Evolutionary conservation across 2,329 filamentous ascomycete species (phyloP).

Genomic region (Nothophoma quercina): DNA sequence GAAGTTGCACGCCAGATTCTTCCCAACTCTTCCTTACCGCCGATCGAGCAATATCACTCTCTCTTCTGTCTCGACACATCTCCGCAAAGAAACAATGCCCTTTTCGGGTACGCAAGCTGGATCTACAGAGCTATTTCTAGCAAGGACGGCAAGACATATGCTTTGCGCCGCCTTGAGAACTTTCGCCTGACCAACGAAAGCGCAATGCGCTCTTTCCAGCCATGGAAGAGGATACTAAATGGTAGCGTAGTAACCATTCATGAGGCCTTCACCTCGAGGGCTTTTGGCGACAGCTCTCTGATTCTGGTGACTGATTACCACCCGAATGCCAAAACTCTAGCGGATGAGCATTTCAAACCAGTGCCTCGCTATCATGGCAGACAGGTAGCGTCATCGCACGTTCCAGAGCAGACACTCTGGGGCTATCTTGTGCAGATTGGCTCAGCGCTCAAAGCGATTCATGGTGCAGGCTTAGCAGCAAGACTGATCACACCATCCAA

Average conservation of each 20-base stretch:
- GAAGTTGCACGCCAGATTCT: constrained; percentile 86
- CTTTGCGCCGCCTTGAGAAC: constrained; percentile 84
- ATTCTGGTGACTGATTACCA: constrained; percentile 95
- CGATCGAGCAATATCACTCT: constrained; percentile 88
- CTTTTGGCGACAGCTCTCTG: constrained; percentile 92
- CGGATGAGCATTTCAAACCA: constrained; percentile 75
- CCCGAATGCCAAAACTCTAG: constrained; percentile 86
- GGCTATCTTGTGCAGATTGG: constrained; percentile 91
- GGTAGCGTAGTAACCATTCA: constrained; percentile 85
- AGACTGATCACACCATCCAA: constrained; percentile 87
- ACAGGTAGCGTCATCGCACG: constrained; percentile 47
- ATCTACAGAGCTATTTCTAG: constrained; percentile 92
- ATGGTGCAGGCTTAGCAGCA: constrained; percentile 80
- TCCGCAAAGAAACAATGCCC: constrained; percentile 76
- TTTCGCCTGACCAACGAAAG: constrained; percentile 89
- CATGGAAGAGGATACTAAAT: constrained; percentile 86
- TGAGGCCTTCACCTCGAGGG: constrained; percentile 91
- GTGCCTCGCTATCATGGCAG: constrained; percentile 50
- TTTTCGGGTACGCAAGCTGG: constrained; percentile 91
- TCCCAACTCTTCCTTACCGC: constrained; percentile 77
- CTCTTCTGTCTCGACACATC: constrained; percentile 87
- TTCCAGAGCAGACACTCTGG: constrained; percentile 81
- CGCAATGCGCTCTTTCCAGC: constrained; percentile 83
- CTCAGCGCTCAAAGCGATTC: constrained; percentile 86
- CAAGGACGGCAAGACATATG: constrained; percentile 90